Percentiles rank a stretch among this genome's conserved stretches.
Evolutionary conservation across 306 rosid genomes (phyloP).

Genomic region (Gillenia trifoliata): DNA sequence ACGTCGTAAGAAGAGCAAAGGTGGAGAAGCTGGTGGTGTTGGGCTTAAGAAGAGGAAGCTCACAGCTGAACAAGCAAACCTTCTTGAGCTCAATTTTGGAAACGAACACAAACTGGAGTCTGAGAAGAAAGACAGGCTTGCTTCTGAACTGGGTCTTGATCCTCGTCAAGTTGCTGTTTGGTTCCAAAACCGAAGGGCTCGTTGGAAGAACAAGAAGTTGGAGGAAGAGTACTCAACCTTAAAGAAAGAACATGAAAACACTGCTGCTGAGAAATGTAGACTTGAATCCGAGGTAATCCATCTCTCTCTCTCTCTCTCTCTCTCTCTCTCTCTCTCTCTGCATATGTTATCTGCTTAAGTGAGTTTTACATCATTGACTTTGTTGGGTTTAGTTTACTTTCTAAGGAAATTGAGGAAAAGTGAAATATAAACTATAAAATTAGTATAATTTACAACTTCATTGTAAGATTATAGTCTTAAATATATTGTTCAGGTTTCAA

Average conservation of each 20-base stretch:
- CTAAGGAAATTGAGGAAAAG: background rate
- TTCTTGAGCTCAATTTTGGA: constrained; percentile 60
- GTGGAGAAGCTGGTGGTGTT: constrained; percentile 32
- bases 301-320: background rate
- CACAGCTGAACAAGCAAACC: constrained; percentile 56
- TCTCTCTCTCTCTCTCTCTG: background rate
- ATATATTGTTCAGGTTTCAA: background rate
- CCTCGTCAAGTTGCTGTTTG: constrained; percentile 93
- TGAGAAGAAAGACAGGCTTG: constrained; percentile 67
- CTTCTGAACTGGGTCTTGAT: constrained; percentile 79
- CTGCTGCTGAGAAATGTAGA: constrained; percentile 50
- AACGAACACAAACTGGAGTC: constrained; percentile 82
- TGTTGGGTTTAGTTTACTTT: constrained; percentile 5
- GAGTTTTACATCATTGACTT: constrained; percentile 9
- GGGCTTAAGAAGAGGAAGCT: constrained; percentile 69
- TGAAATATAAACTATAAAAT: no score
- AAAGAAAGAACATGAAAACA: constrained; percentile 49
- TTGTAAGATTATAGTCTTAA: no score
- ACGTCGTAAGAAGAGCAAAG: constrained; percentile 60
- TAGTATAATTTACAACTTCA: background rate
- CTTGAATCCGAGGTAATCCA: constrained; percentile 66
- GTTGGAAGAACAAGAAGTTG: constrained; percentile 92
- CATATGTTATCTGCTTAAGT: background rate
- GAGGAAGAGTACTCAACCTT: constrained; percentile 72
- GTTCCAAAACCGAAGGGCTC: constrained; percentile 93